Conservation (phyloP, 192 early-diverging fungal species). For the Mortierella antarctica region DNA sequence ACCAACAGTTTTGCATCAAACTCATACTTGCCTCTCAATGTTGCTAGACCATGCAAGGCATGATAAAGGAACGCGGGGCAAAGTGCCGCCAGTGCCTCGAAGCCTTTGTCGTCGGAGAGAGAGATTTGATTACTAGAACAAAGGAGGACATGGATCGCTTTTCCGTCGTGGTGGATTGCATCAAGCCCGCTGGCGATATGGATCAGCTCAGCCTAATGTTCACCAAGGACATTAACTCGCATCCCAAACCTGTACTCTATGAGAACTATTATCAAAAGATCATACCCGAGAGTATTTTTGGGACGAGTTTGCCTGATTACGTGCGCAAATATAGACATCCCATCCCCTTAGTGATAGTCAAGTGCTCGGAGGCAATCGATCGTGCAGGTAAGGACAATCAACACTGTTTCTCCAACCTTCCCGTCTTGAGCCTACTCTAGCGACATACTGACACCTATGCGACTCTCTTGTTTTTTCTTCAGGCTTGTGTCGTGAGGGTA, state of each 20-base stretch:
- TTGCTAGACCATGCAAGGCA: conserved; percentile 37
- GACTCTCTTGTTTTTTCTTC: not conserved
- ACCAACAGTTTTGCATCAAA: not conserved
- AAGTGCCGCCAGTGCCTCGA: conserved; percentile 29
- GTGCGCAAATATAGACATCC: conserved; percentile 26
- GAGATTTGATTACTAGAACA: conserved; percentile 3
- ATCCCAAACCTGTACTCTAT: conserved; percentile 37
- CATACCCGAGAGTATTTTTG: conserved; percentile 39
- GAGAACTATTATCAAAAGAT: conserved; percentile 38
- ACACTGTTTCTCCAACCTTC: not conserved
- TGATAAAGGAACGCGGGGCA: conserved; percentile 39
- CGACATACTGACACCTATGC: not conserved
- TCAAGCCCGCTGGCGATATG: conserved; percentile 38
- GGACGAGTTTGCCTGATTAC: conserved; percentile 26
- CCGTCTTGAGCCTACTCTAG: not conserved
- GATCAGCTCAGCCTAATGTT: conserved; percentile 38
- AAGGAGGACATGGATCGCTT: conserved; percentile 23
- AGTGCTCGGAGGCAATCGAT: conserved; percentile 43
- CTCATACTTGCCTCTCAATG: not conserved
- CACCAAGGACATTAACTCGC: conserved; percentile 39
- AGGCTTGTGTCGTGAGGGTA: conserved; percentile 39
- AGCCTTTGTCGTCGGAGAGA: conserved; percentile 32
- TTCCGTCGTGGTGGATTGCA: conserved; percentile 28
- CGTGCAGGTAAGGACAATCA: conserved; percentile 19
- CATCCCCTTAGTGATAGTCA: conserved; percentile 42